Base-by-base conservation (phyloP, 352 stramenopile genomes). In the Phytophthora citricola region DNA sequence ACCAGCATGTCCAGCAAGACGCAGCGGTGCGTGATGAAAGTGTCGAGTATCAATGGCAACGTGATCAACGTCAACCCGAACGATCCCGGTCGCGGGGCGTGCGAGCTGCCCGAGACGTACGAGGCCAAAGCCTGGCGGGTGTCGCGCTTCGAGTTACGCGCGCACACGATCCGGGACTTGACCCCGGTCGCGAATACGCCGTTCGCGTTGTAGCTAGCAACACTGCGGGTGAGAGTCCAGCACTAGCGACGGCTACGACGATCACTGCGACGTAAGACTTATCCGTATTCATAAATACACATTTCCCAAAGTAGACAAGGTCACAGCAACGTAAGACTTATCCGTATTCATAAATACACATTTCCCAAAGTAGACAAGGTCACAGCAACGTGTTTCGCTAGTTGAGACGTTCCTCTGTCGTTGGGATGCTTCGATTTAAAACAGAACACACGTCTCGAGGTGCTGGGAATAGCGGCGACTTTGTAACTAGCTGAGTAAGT, bases 171-270 rank as follows among this genome's bases (percentile, higher is more conserved):
- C 45, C 53, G 22, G 2, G 81, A 92, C 57, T 55, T 93, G 26
- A 69, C 87, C n/a, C 85, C 1, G 85, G 85, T n/a, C 59, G 69
- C 14, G 83, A 92, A 20, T 93, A 93, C 66, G 83, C 81, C 1
- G 79, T 92, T 39, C 79, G 81, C 5, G 83, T 90, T 20, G 31
- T 78, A 17, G 79, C 83, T 0, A 73, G 68, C 20, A 56, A 29
- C 15, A 77, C 4, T 24, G 48, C 56, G 0, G 83, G 83, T 10
- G 80, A 90, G 43, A 85, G 83, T 52, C 48, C 66, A 2, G 70
- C 79, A 4, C 41, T 71, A 1, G 49, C 62, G 14, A 71, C 62
- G 26, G 67, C 62, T 15, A 45, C 17, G 27, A 75, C 61, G 6
- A 78, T 73, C 46, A 63, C 58, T 24, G 59, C 52, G 24, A 36